These are phyloP conservation scores for Trichoderma atrobrunneum DNA, from an alignment of 2,329 filamentous ascomycete genomes.

Conservation along the genomic window DNA sequence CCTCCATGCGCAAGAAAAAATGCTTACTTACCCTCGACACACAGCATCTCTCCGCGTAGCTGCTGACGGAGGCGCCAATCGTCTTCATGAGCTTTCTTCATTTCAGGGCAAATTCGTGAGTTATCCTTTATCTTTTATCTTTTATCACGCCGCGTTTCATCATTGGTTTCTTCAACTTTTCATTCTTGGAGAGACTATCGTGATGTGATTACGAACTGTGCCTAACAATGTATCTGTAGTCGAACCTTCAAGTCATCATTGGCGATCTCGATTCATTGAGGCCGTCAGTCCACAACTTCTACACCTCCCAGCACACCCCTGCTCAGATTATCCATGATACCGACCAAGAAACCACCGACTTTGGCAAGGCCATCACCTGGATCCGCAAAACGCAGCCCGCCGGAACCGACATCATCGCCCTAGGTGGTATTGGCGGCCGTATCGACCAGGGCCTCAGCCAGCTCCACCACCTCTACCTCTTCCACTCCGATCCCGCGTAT, in stretches of 20 bases:
- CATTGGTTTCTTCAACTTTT: background rate
- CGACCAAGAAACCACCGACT: slow-evolving; percentile 90
- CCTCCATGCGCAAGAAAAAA: background rate
- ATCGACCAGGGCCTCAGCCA: slow-evolving; percentile 91
- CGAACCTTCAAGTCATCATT: slow-evolving; percentile 69
- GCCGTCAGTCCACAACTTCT: slow-evolving; percentile 62
- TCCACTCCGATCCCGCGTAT: slow-evolving; percentile 51
- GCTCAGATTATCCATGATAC: slow-evolving; percentile 64
- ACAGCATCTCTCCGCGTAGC: slow-evolving; percentile 68
- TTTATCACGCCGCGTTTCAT: background rate
- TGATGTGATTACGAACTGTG: background rate
- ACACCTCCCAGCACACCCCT: slow-evolving; percentile 49
- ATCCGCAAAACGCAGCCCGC: slow-evolving; percentile 42
- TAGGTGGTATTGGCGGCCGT: slow-evolving; percentile 83
- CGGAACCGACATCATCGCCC: slow-evolving; percentile 65
- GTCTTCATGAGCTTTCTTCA: slow-evolving; percentile 53
- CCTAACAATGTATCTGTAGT: slow-evolving; percentile 32
- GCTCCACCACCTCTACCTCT: slow-evolving; percentile 76
- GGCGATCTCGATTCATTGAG: slow-evolving; percentile 87
- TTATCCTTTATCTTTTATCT: background rate
- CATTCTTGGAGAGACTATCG: background rate
- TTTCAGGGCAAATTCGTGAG: slow-evolving; percentile 44
- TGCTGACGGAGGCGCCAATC: slow-evolving; percentile 89
- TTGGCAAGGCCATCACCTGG: slow-evolving; percentile 73
- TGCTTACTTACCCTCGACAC: slow-evolving; percentile 11